These are phyloP conservation scores for Alternaria hordeiaustralica DNA, from an alignment of 2,329 filamentous ascomycete species.

Conservation along the genomic window DNA sequence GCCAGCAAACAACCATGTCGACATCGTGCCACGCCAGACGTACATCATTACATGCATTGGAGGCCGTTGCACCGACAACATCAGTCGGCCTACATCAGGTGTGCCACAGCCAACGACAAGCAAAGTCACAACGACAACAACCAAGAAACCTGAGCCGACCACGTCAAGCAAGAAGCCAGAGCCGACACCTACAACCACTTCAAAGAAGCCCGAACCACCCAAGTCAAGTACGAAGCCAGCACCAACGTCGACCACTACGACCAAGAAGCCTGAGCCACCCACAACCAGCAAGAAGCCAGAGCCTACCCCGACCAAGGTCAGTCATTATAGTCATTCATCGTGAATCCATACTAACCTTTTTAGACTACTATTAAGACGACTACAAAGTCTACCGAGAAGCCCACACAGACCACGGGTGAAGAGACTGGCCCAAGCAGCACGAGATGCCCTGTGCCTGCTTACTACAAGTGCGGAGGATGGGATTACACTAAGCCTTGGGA, in stretches of 20 bases:
- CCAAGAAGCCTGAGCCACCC: slow-evolving; percentile 12
- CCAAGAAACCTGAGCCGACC: slow-evolving; percentile 13
- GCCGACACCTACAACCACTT: slow-evolving; percentile 2
- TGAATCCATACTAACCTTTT: background rate
- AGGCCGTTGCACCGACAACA: slow-evolving; percentile 14
- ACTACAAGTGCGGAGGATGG: slow-evolving; percentile 41
- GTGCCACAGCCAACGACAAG: slow-evolving; percentile 14
- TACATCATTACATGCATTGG: slow-evolving; percentile 40
- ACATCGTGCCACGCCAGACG: slow-evolving; percentile 33
- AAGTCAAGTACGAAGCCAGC: background rate
- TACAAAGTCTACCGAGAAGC: slow-evolving; percentile 10
- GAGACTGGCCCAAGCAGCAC: slow-evolving; percentile 38
- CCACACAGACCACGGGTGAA: slow-evolving; percentile 19
- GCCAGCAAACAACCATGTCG: slow-evolving; percentile 20
- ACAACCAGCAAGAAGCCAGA: slow-evolving; percentile 11
- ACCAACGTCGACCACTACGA: slow-evolving; percentile 1
- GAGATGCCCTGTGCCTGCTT: slow-evolving; percentile 38
- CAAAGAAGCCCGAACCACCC: background rate
- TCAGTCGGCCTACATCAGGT: slow-evolving; percentile 9
- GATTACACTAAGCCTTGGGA: slow-evolving; percentile 33
- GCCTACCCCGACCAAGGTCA: slow-evolving; percentile 12
- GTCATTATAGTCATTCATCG: background rate
- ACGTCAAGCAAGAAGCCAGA: slow-evolving; percentile 10
- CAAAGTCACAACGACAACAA: slow-evolving; percentile 15
- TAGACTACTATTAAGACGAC: slow-evolving; percentile 14